phyloP scores from a whole-genome alignment of 78 protist genomes.

The Dictyostelium firmibasis region DNA sequence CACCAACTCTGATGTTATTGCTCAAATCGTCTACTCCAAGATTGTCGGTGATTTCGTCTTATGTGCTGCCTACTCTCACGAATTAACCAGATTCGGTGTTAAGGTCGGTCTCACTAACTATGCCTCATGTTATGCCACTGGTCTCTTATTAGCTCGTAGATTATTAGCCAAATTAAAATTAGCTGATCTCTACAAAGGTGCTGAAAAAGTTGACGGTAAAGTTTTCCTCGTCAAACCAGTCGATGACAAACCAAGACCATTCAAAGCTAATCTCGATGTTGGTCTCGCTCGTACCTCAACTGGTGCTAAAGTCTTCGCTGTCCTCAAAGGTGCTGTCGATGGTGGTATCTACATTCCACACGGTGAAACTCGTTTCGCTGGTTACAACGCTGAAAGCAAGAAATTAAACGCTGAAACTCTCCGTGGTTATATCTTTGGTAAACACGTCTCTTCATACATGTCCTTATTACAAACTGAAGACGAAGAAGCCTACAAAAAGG shows the following conservation, averaged over 20 bases:
- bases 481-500: slow-evolving; percentile 88
- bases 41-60: slow-evolving; percentile 94
- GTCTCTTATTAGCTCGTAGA: slow-evolving; percentile 99
- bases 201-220: slow-evolving; percentile 87
- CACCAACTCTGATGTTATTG: slow-evolving; percentile 94
- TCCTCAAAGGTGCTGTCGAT: slow-evolving; percentile 97
- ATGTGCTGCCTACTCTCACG: slow-evolving; percentile 96
- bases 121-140: slow-evolving; percentile 98
- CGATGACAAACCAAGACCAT: slow-evolving; percentile 93
- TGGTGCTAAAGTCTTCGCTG: slow-evolving; percentile 93
- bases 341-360: slow-evolving; percentile 99
- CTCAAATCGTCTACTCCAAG: slow-evolving; percentile 96
- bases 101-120: slow-evolving; percentile 97
- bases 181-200: slow-evolving; percentile 91
- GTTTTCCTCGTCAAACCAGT: slow-evolving; percentile 77
- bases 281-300: slow-evolving; percentile 98
- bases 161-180: slow-evolving; percentile 90
- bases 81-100: slow-evolving; percentile 96
- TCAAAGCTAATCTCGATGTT: slow-evolving; percentile 96
- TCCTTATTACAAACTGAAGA: slow-evolving; percentile 93
- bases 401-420: slow-evolving; percentile 91
- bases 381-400: slow-evolving; percentile 90
- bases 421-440: slow-evolving; percentile 95
- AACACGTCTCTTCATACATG: slow-evolving; percentile 98
- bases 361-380: slow-evolving; percentile 96